Conservation (phyloP, 225 moss, liverwort and hornwort species). For the Anthoceros angustus region DNA sequence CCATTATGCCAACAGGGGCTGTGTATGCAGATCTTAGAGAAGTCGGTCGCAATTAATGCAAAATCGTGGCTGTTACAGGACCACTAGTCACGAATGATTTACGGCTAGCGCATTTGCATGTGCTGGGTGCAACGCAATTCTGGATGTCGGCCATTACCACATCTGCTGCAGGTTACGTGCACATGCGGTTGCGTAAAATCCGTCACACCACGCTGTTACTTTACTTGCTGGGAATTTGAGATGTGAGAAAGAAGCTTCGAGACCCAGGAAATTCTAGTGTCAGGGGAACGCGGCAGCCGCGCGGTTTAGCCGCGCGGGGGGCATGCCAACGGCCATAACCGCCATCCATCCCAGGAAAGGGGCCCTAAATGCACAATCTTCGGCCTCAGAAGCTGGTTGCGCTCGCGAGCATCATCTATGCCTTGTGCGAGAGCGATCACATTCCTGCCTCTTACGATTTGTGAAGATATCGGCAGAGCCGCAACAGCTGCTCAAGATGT, state of each 20-base stretch:
- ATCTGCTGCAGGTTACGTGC: no score
- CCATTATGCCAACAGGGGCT: neutral
- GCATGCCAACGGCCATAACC: constrained; percentile 2
- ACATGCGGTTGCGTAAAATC: no score
- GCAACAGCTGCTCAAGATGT: neutral
- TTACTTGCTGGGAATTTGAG: neutral
- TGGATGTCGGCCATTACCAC: no score
- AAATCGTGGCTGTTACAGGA: no score
- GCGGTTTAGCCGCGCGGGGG: neutral
- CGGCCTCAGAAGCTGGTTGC: neutral
- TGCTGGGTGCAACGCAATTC: no score
- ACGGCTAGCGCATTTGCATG: no score
- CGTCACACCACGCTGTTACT: neutral
- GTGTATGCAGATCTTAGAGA: no score
- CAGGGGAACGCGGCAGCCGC: constrained; percentile 3
- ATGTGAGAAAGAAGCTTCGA: neutral
- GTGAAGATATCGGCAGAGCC: neutral
- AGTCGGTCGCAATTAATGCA: no score
- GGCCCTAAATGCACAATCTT: neutral
- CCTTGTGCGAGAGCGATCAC: no score
- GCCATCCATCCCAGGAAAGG: constrained; percentile 1
- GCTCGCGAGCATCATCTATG: no score
- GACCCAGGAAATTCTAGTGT: neutral
- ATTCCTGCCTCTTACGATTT: neutral
- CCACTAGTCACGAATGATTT: no score